Evolutionary conservation across 306 rosid species (phyloP).

Genomic region (Acacia confusa): DNA sequence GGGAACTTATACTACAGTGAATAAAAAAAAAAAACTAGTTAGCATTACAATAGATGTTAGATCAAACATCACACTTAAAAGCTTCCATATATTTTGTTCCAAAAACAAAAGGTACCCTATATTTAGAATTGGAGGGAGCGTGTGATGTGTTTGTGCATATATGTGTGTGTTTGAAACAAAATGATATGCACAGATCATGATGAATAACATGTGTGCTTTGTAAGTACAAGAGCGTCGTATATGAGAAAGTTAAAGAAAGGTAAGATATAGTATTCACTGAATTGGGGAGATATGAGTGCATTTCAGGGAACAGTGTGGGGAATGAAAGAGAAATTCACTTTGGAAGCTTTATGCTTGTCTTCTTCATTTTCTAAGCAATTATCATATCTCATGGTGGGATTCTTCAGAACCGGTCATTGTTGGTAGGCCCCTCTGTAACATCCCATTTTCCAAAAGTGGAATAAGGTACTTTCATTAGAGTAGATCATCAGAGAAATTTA

Average conservation of each 20-base stretch:
- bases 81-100: neutral
- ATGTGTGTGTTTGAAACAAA: neutral
- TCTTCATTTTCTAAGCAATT: neutral
- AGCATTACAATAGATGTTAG: neutral
- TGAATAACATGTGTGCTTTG: neutral
- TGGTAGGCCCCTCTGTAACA: neutral
- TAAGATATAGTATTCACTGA: neutral
- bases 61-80: no score
- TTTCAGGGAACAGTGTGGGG: neutral
- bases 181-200: neutral
- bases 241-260: neutral
- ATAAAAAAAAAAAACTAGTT: no score
- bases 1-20: no score
- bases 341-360: conserved; percentile 2
- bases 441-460: no score
- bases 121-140: neutral
- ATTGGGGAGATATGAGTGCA: neutral
- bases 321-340: neutral
- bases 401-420: neutral
- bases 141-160: no score
- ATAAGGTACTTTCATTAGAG: no score
- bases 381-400: neutral
- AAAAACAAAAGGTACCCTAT: neutral
- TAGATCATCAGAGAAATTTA: no score
- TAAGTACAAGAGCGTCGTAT: neutral